Evolutionary conservation across 805 yeast genomes (phyloP).

Genomic region (Teunomyces pallodes): DNA sequence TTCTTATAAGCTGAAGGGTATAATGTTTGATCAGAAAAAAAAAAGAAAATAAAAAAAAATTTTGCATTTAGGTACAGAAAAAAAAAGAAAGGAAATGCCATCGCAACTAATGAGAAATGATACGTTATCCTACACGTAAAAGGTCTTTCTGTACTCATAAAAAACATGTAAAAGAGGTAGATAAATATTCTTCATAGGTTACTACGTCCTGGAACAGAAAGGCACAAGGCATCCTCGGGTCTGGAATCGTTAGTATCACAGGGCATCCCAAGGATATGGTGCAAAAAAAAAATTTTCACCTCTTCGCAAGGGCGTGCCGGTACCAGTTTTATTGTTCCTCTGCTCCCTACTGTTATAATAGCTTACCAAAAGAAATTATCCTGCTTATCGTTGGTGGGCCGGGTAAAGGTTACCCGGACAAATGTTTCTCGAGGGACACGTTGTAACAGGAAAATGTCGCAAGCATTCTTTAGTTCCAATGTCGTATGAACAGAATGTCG

Average conservation of each 20-base stretch:
- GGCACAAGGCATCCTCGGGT: neutral
- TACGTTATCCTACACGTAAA: neutral
- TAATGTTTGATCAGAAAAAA: neutral
- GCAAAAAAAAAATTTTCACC: neutral
- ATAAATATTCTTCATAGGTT: too few relatives aligned
- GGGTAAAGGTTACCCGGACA: neutral
- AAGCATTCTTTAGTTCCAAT: too few relatives aligned
- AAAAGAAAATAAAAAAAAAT: neutral
- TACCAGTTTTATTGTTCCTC: neutral
- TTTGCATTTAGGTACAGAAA: neutral
- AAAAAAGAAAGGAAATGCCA: neutral
- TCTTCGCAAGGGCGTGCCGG: neutral
- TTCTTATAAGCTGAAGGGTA: conserved; percentile 2
- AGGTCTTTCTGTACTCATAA: too few relatives aligned
- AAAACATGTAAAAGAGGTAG: too few relatives aligned
- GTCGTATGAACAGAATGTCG: neutral
- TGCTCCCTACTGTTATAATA: neutral
- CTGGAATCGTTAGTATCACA: neutral
- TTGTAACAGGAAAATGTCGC: neutral
- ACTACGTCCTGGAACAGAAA: too few relatives aligned
- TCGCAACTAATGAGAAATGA: neutral
- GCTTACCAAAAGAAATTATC: neutral
- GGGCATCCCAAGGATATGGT: neutral
- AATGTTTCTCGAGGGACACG: neutral
- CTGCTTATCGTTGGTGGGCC: neutral